Base-by-base conservation (phyloP, 768 basidiomycete species). In the Suillus clintonianus region DNA sequence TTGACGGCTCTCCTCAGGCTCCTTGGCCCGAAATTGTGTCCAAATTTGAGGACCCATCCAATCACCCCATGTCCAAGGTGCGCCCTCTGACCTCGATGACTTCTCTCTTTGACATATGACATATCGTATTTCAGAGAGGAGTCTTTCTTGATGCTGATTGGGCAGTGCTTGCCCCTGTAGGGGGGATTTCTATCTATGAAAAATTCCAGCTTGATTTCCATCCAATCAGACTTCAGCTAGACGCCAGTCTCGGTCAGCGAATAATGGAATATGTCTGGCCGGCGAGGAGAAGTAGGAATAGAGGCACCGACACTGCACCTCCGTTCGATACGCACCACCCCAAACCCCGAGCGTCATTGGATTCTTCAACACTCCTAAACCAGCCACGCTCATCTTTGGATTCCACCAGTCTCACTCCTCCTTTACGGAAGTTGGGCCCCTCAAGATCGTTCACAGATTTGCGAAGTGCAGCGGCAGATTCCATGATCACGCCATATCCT, bases 251-350 rank as follows among this genome's bases (percentile, higher is more conserved):
- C 34, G 95, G 94, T 10, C 83, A 84, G 22, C 82, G 87, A 61
- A 90, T 98, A 62, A 87, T 94, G 86, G 90, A 92, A 71, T 98
- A 98, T 73, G 79, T 97, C 36, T 95, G 92, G 88, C 89, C 90
- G 27, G 82, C 85, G 27, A 83, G 89, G 34, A 81, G 81, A 64
- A 75, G 67, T 15, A 74, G 72, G 64, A 72, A 67, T 41, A 61
- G 54, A 6, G 17, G 10, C 14, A 42, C 9, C 30, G 53, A 72
- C 6, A 63, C 54, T 24, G 53, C 47, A 45, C 42, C 65, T 15
- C 5, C 30, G 3, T 17, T 41, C 37, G 73, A 76, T 59, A 66
- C 64, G 13, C 66, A 70, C 34, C 71, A 69, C 54, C 50, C 45
- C n/a, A 64, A 72, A 24, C 65, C 74, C 9, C 79, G 85, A 48